These are phyloP conservation scores for Rhododendron griersonianum DNA, from an alignment of 148 eudicot genomes.

Conservation along the genomic window DNA sequence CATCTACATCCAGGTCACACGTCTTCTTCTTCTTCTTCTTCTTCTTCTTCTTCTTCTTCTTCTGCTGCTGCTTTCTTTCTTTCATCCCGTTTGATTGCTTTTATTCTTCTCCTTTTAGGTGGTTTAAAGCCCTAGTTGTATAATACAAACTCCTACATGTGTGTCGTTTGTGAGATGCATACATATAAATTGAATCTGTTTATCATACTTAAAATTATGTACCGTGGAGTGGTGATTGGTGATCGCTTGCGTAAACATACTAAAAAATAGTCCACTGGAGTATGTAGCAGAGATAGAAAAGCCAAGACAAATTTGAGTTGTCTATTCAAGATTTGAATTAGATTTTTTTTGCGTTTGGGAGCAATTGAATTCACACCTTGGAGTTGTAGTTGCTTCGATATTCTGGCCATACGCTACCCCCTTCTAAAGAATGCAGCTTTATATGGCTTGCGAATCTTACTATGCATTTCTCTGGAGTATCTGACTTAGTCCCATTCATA, in stretches of 20 bases:
- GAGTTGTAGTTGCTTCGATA: constrained; percentile 7
- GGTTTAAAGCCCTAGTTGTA: not conserved
- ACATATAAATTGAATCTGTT: not conserved
- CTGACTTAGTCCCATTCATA: not conserved
- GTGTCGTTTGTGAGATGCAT: not conserved
- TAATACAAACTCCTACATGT: too few species aligned
- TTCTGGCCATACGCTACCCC: not conserved
- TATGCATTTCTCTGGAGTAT: not conserved
- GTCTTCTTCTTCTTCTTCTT: not conserved
- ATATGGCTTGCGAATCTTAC: not conserved
- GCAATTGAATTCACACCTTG: not conserved
- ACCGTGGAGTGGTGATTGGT: not conserved
- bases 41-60: not conserved
- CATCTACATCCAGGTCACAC: constrained; percentile 71
- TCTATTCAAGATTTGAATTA: not conserved
- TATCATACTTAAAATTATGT: not conserved
- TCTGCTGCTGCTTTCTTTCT: not conserved
- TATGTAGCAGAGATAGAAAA: not conserved
- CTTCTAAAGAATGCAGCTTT: not conserved
- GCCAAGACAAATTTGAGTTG: not conserved
- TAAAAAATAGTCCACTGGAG: not conserved
- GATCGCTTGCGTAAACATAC: not conserved
- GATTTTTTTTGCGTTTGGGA: not conserved
- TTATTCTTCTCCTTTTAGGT: not conserved
- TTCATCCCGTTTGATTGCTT: not conserved